Evolutionary conservation across 805 yeast genomes (phyloP).

Genomic region (Brettanomyces bruxellensis): DNA sequence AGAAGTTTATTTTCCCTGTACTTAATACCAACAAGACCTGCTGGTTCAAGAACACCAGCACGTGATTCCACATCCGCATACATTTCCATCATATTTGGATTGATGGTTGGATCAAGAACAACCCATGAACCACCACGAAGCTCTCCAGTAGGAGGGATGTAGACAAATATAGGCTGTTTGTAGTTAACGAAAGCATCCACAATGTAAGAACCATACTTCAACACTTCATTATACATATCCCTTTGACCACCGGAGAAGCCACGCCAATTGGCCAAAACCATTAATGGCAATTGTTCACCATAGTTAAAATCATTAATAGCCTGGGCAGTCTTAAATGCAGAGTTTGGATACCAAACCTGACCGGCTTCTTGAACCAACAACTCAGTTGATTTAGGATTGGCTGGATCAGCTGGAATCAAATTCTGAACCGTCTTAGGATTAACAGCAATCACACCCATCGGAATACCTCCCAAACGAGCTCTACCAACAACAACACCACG

Average conservation of each 20-base stretch:
- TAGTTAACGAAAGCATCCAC: slow-evolving; percentile 95
- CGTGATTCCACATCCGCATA: slow-evolving; percentile 93
- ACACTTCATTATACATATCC: slow-evolving; percentile 97
- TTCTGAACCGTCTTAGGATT: slow-evolving; percentile 89
- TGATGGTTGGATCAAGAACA: slow-evolving; percentile 97
- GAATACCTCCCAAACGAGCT: slow-evolving; percentile 98
- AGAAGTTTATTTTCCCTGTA: slow-evolving; percentile 89
- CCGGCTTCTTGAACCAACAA: slow-evolving; percentile 89
- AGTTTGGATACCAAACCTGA: slow-evolving; percentile 99
- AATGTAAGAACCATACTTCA: slow-evolving; percentile 93
- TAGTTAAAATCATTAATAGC: slow-evolving; percentile 95
- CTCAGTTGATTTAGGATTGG: slow-evolving; percentile 92
- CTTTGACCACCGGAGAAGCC: slow-evolving; percentile 99
- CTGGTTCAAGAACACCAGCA: slow-evolving; percentile 98
- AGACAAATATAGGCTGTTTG: slow-evolving; percentile 94
- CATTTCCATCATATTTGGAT: slow-evolving; percentile 98
- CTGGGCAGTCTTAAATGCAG: slow-evolving; percentile 98
- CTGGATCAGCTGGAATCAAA: slow-evolving; percentile 95
- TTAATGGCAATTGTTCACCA: slow-evolving; percentile 96
- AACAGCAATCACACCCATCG: slow-evolving; percentile 96
- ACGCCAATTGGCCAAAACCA: slow-evolving; percentile 99
- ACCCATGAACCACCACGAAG: slow-evolving; percentile 99
- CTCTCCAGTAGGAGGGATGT: slow-evolving; percentile 98
- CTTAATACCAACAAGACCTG: slow-evolving; percentile 98
- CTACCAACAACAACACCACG: slow-evolving; percentile 97